Evolutionary conservation across 1,139 yeast species (phyloP), one percentile per base, ranked within the genome.

Genomic region (Candida freyschussii): DNA sequence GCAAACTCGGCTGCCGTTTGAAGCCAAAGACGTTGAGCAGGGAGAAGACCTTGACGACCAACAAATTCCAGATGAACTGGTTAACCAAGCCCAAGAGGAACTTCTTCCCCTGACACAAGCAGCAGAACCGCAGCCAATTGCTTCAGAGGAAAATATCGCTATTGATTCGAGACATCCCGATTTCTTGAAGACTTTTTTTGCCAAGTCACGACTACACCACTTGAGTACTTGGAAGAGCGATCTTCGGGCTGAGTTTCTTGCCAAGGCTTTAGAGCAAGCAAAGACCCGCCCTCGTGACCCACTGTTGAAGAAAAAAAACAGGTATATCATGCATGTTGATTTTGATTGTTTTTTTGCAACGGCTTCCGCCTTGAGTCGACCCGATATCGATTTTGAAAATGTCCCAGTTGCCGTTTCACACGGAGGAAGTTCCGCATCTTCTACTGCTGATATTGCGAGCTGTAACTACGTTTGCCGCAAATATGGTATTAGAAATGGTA

Each of bases 321-420:
- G 59, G 26, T 57, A 69, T 0, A 72, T 87, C 13, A 56, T 87
- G 40, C 97, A 91, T 56, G 69, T 89, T 21, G 98, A 91, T 55
- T 91, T 86, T 56, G 98, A 91, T 55, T 86, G 95, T 45, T 91
- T 91, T 51, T 91, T 91, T 58, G 96, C 89, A 1, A 70, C 95
- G 0, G 96, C 84, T 0, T 83, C 96, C 0, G 72, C 85, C 11
- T 60, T 78, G 32, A 63, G 59, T 6, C 63, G 67, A 26, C 80
- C 82, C 0, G 64, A 76, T 7, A 48, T 77, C 14, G 78, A 80
- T 47, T 67, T 80, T 11, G 52, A 69, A 11, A 62, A 44, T 6
- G 74, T 68, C 17, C 94, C 96, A 0, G 69, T 87, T 4, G 87
- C 93, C 28, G 96, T 91, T 0, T 77, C 94, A 5, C 89, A 86